phyloP scores from a whole-genome alignment of 805 yeast genomes.

The Ogataea haglerorum region DNA sequence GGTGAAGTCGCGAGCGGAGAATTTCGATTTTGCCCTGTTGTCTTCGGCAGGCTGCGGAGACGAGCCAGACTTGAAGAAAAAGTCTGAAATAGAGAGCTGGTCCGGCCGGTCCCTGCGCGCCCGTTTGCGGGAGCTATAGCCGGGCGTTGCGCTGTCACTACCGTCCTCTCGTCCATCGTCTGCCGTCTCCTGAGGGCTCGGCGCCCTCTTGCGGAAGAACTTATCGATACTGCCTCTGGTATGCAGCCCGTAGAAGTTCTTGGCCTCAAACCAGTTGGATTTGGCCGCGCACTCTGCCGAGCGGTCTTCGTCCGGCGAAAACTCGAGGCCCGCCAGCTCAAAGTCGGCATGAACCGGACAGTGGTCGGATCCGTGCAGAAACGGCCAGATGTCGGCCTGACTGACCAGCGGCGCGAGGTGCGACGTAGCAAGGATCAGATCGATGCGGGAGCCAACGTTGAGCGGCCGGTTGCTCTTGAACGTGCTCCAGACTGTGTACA shows the following conservation, averaged over 20 bases:
- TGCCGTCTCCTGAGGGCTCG: not conserved
- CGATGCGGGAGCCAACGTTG: constrained; percentile 87
- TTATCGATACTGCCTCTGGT: constrained; percentile 29
- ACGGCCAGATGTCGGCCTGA: constrained; percentile 60
- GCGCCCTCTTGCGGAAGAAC: constrained; percentile 24
- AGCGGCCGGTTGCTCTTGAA: constrained; percentile 69
- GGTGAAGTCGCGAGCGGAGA: constrained; percentile 22
- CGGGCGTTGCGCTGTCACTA: not conserved
- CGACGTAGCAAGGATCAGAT: constrained; percentile 58
- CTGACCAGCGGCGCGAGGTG: constrained; percentile 32
- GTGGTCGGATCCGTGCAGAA: constrained; percentile 85
- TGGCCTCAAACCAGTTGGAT: constrained; percentile 51
- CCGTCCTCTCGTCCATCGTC: not conserved
- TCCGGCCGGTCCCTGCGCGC: constrained; percentile 5
- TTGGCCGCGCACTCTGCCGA: constrained; percentile 7
- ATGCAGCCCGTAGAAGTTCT: constrained; percentile 40
- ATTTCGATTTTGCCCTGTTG: not conserved
- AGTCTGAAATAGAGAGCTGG: constrained; percentile 24
- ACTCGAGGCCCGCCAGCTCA: constrained; percentile 19
- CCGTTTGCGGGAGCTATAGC: constrained; percentile 21
- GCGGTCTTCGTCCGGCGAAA: not conserved
- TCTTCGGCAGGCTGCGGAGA: not conserved
- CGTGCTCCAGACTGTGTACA: constrained; percentile 94
- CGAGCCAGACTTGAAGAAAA: constrained; percentile 20
- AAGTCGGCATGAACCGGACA: constrained; percentile 85